A percentile compares a stretch with the other conserved stretches of the same genome.
These are phyloP conservation scores for Botrytis byssoidea DNA, from an alignment of 2,329 filamentous ascomycete species.

Conservation along the genomic window DNA sequence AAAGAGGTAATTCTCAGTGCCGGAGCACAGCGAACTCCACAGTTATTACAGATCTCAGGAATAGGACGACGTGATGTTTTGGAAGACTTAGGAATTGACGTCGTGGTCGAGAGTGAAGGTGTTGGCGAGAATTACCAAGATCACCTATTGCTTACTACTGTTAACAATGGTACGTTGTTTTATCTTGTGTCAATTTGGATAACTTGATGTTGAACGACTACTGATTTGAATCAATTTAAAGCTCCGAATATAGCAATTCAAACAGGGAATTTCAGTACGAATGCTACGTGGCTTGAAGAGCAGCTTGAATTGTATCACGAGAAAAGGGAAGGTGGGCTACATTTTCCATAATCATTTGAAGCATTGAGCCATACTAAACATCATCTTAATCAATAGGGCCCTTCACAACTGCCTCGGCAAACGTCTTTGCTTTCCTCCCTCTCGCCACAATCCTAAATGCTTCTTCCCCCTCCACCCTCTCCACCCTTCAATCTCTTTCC, in stretches of 20 bases:
- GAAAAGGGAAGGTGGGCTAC: constrained; percentile 6
- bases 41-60: constrained; percentile 52
- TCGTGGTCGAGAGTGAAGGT: constrained; percentile 46
- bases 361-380: not conserved
- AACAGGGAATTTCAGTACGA: constrained; percentile 17
- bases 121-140: constrained; percentile 54
- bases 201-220: not conserved
- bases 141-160: constrained; percentile 28
- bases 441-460: constrained; percentile 4
- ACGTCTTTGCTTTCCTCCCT: constrained; percentile 7
- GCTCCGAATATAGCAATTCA: constrained; percentile 7
- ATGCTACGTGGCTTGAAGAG: constrained; percentile 18
- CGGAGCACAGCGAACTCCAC: constrained; percentile 51
- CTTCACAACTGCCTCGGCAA: constrained; percentile 15
- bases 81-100: constrained; percentile 43
- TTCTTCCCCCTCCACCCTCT: not conserved
- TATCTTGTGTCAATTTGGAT: not conserved
- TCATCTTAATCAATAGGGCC: not conserved
- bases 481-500: not conserved
- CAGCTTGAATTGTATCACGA: constrained; percentile 14
- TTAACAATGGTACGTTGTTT: not conserved
- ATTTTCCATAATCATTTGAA: rapidly evolving
- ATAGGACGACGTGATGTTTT: constrained; percentile 48
- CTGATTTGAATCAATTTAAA: not conserved
- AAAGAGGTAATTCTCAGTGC: constrained; percentile 51